Conservation (phyloP, 805 yeast species). For the Yamadazyma laniorum region DNA sequence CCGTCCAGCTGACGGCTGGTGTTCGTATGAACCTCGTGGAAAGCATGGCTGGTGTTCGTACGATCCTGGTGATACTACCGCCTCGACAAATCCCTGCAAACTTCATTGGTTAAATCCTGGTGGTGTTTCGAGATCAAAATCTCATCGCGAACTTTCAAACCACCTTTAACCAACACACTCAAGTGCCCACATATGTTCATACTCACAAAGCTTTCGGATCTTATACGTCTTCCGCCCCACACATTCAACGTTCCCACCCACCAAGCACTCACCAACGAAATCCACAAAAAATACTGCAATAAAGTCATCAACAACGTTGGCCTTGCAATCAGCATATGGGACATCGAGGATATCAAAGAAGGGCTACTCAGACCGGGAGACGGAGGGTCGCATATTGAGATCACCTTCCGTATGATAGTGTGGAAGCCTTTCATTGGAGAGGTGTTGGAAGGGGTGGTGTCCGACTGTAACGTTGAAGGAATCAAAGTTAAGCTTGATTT, state of each 20-base stretch:
- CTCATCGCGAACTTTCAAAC: slow-evolving; percentile 7
- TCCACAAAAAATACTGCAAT: slow-evolving; percentile 82
- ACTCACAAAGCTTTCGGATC: slow-evolving; percentile 74
- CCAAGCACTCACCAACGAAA: slow-evolving; percentile 72
- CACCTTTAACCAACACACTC: neutral
- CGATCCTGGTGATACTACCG: no score
- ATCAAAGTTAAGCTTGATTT: slow-evolving; percentile 81
- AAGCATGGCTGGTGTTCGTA: no score
- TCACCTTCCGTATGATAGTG: slow-evolving; percentile 69
- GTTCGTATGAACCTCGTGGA: no score
- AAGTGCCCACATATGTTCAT: slow-evolving; percentile 64
- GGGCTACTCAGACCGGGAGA: slow-evolving; percentile 93
- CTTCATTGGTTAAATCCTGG: neutral
- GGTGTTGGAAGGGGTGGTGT: slow-evolving; percentile 87
- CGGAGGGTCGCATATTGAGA: slow-evolving; percentile 80
- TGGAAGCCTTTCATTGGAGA: slow-evolving; percentile 97
- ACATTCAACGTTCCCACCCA: slow-evolving; percentile 70
- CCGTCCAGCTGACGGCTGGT: no score
- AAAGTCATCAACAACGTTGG: slow-evolving; percentile 84
- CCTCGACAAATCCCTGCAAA: neutral
- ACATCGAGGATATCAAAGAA: slow-evolving; percentile 74
- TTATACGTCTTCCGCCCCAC: slow-evolving; percentile 86
- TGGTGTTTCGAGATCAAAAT: neutral
- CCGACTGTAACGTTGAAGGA: slow-evolving; percentile 84
- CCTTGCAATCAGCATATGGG: slow-evolving; percentile 81